Base-by-base conservation (phyloP, 169 alveolate species). In the Babesia caballi region DNA sequence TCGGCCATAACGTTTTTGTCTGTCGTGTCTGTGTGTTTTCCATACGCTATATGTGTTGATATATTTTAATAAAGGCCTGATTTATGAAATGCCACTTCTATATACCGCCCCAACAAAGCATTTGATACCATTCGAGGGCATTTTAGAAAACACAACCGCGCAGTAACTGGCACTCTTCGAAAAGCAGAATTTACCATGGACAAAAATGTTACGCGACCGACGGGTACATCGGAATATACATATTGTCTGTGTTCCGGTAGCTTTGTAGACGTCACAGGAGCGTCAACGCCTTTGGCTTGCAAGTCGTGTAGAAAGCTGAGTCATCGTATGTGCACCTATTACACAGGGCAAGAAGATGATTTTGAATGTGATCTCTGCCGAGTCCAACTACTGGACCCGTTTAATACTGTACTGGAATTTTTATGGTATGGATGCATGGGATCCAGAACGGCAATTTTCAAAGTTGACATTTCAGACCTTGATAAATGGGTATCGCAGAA, bases 311-410 rank as follows among this genome's bases (percentile, higher is more conserved):
- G 21, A 19, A 70, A 71, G 36, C 42, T n/a, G 28, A 70, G 84
- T 35, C 88, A 81, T 25, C 46, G 83, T 2, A 32, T 25, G n/a
- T 76, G 86, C 77, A 38, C 54, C 19, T 40, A 53, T 49, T 77
- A 81, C 46, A 58, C 53, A 25, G 71, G 82, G 25, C 51, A 50
- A 11, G 74, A 77, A 23, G 72, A 71, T 27, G 86, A 84, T 52
- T 88, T 90, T 60, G 82, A 76, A 73, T 90, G 94, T 70, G 49
- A 42, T 25, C 82, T 71, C 15, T 90, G 94, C 56, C 81, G 84
- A 28, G 40, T 90, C 21, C 82, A 81, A 41, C 83, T 56, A 21
- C 46, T 90, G 28, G 94, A 90, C 51, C 94, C 94, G 12, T 90
- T 90, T 47, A 83, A 90, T 70, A 65, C 88, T 28, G 57, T 88